Conservation (phyloP, 139 green algal species). For the Auxenochlorella protothecoides region DNA sequence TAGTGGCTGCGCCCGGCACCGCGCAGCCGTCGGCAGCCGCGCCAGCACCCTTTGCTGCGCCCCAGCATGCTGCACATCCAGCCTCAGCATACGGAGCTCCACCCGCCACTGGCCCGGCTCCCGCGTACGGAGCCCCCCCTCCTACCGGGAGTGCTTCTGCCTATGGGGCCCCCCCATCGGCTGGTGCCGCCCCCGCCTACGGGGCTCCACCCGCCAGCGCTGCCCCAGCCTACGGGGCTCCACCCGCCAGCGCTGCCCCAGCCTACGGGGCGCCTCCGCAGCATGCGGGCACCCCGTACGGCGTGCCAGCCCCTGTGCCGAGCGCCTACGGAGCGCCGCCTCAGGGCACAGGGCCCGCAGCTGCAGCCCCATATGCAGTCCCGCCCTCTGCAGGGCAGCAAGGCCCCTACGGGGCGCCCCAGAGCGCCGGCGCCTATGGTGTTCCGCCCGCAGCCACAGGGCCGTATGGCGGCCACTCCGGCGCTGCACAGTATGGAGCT, state of each 20-base stretch:
- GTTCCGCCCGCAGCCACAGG: not conserved
- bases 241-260: not conserved
- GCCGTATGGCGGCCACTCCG: not conserved
- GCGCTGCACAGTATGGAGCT: not conserved
- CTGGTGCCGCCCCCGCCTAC: no score
- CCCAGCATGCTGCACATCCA: not conserved
- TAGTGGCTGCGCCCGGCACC: no score
- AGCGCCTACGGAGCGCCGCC: conserved; percentile 10
- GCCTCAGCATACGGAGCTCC: no score
- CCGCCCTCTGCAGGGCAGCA: no score
- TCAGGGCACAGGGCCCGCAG: conserved; percentile 7
- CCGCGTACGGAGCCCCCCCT: no score
- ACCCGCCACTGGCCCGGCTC: no score
- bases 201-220: no score
- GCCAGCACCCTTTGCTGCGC: not conserved
- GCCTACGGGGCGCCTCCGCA: conserved; percentile 6
- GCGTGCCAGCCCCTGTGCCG: not conserved
- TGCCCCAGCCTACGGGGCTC: not conserved
- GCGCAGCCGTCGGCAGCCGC: no score
- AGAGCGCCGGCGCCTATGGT: not conserved
- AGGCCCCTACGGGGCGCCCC: no score
- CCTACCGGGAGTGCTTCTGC: no score
- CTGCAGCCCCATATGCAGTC: no score
- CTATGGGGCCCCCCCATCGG: no score
- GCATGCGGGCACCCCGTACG: not conserved